Evolutionary conservation across 192 early-diverging fungal genomes (phyloP).

Genomic region (Rhizophagus clarus): DNA sequence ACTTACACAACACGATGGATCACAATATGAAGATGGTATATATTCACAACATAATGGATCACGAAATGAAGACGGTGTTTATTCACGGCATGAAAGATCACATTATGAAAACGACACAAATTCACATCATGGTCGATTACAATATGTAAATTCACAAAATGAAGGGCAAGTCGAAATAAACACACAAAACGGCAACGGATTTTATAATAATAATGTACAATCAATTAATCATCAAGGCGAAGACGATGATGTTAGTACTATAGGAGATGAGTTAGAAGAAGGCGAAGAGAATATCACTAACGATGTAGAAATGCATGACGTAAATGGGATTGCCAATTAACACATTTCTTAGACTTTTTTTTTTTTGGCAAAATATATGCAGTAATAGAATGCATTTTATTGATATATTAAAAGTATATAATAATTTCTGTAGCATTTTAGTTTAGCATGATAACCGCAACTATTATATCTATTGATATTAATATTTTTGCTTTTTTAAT

Average conservation of each 20-base stretch:
- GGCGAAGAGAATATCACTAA: not conserved
- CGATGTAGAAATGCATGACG: not conserved
- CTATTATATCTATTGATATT: not conserved
- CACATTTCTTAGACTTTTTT: not conserved
- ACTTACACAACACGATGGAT: not conserved
- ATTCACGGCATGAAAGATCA: not conserved
- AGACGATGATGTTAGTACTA: not conserved
- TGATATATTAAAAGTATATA: slow-evolving; percentile 1
- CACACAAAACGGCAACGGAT: not conserved
- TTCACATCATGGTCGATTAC: not conserved
- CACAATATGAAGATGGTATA: not conserved
- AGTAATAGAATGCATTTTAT: not conserved
- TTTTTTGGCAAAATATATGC: not conserved
- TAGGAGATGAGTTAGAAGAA: not conserved
- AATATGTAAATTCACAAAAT: not conserved
- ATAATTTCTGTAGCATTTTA: not conserved
- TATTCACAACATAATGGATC: not conserved
- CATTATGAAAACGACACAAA: not conserved
- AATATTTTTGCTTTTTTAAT: not conserved
- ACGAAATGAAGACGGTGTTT: not conserved
- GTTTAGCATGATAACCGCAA: not conserved
- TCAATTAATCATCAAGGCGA: not conserved
- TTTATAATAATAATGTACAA: not conserved
- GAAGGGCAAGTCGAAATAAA: not conserved
- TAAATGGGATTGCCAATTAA: not conserved